Evolutionary conservation across 176 grass and related monocot species (phyloP), one percentile per base, ranked within the genome.

Genomic region (Poa annua): DNA sequence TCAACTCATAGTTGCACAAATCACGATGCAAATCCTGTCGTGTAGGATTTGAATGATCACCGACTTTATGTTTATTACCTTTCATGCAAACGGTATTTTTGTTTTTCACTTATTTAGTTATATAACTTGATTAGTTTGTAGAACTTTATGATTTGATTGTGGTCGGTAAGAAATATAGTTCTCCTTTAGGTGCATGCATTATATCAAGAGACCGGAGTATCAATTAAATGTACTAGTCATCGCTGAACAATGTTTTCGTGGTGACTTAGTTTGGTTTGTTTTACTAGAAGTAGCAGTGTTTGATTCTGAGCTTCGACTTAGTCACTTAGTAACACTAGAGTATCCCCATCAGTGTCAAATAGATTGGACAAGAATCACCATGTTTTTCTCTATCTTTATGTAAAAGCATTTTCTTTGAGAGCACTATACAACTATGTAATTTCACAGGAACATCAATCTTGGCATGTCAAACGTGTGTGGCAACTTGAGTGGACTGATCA

Each of bases 211-310:
- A 52, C 29, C 3, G 22, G 34, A 64, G 35, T 47, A 74, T 19
- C 13, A 80, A 3, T 79, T 50, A 21, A 70, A 42, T 59, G 20
- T 69, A 13, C 67, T 74, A 78, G 20, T 75, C 44, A 16, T 64
- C 17, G 38, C 53, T 33, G 9, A 54, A 53, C 1, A 33, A 41
- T 81, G 2, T 49, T 63, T 78, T 78, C 24, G 11, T 45, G 6
- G 19, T 49, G 3, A 20, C 35, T 44, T 81, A 55, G 7, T 76
- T 60, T 54, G 15, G 12, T 12, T 66, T 68, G 56, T 48, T 45
- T 41, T 38, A 20, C 42, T 42, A 49, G 50, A 81, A 57, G 4
- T 71, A 41, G 13, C 17, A 51, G 6, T 8, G 59, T n/a, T 16
- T 64, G 39, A 44, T 34, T 81, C 38, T 8, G 11, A 63, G 33